Percentiles rank a stretch among this genome's conserved stretches.
Conservation (phyloP, 352 stramenopile genomes). For the Globisporangium cystogenes region DNA sequence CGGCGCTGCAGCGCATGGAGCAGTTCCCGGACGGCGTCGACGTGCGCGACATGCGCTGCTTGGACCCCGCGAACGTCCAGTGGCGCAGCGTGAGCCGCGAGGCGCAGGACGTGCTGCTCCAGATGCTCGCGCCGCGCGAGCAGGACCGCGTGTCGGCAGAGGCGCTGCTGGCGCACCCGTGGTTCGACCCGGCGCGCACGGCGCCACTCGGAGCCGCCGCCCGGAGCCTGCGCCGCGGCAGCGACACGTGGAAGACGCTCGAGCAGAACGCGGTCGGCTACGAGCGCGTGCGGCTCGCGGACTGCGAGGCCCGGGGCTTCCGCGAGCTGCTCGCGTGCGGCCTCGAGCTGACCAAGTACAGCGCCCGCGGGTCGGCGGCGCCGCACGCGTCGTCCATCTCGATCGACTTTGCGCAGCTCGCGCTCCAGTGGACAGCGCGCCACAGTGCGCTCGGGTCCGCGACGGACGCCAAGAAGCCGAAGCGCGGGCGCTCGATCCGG, state of each 20-base stretch:
- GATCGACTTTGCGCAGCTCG: constrained; percentile 51
- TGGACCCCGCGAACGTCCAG: constrained; percentile 45
- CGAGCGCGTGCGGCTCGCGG: constrained; percentile 29
- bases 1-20: constrained; percentile 55
- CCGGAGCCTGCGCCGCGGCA: background rate
- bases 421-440: constrained; percentile 51
- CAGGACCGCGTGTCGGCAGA: constrained; percentile 54
- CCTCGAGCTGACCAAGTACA: constrained; percentile 60
- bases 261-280: constrained; percentile 13
- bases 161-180: constrained; percentile 56
- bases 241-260: constrained; percentile 11
- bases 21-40: constrained; percentile 56
- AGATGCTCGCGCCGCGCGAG: constrained; percentile 47
- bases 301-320: constrained; percentile 61
- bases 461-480: constrained; percentile 2
- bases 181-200: constrained; percentile 29
- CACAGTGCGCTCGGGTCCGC: background rate
- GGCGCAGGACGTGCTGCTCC: constrained; percentile 56
- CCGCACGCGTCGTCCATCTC: constrained; percentile 38
- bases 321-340: constrained; percentile 54
- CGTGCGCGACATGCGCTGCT: constrained; percentile 77
- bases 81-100: constrained; percentile 46
- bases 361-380: constrained; percentile 29
- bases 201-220: background rate
- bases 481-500: constrained; percentile 20